Base-by-base conservation (phyloP, 2,329 filamentous ascomycete genomes). In the Beauveria rudraprayagi region DNA sequence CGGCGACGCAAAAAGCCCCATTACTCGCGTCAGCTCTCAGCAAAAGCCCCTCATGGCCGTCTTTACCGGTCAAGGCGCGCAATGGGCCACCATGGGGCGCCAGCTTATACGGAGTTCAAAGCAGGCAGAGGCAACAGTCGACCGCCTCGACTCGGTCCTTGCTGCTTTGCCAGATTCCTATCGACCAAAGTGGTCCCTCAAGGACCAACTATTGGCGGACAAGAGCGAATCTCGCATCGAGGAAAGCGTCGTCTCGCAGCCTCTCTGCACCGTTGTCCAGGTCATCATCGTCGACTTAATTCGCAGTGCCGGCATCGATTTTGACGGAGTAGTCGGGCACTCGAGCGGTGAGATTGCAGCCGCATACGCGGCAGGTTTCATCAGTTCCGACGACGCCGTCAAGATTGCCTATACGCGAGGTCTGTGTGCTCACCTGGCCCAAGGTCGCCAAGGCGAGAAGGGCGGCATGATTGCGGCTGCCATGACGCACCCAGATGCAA, bases 391-490 rank as follows among this genome's bases (percentile, higher is more conserved):
- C 19, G 69, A 75, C 1, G 74, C 75, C 44, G 72, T 79, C 65
- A 69, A 70, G 1, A 73, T 79, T 30, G 79, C 80, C 2, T 83
- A 81, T 66, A 75, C 76, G 62, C 70, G 77, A 11, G 76, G 75
- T 3, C 69, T 73, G 22, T 41, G 56, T 22, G 10, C 55, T 6
- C 30, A 50, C 22, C 71, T 78, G n/a, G 71, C 77, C 10, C 72
- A 73, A 4, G 70, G 75, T 3, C 61, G 76, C 37, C 76, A 76
- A 56, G 65, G 74, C 61, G 70, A 69, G 40, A 68, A 72, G 4
- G 80, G 80, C 1, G 70, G 74, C 6, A 83, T 83, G 81, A 74
- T 82, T 68, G 80, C 80, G 0, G 78, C 80, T 5, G 80, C 60
- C 3, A 40, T 62, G 6, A 40, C 64, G 34, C 28, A 56, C 26